Conservation (phyloP, 2,329 filamentous ascomycete species). For the Coniochaeta sp. region DNA sequence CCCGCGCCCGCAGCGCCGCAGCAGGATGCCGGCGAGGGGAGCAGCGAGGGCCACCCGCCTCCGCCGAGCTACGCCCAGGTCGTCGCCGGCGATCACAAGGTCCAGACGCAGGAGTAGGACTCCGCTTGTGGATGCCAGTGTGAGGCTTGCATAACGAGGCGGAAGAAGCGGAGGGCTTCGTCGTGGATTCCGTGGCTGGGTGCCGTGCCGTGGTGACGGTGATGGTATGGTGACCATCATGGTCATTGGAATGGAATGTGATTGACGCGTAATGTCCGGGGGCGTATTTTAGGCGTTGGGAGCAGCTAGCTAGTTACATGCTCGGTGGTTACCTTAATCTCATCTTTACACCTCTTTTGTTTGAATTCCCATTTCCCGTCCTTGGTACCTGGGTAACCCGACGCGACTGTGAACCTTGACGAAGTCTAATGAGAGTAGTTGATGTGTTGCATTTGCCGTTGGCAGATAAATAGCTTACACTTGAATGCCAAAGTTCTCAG, state of each 20-base stretch:
- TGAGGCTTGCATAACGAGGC: background rate
- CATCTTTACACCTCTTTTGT: background rate
- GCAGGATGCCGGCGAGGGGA: conserved; percentile 17
- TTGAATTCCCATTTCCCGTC: conserved; percentile 4
- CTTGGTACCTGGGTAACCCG: background rate
- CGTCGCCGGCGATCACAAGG: conserved; percentile 83
- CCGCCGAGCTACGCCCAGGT: conserved; percentile 89
- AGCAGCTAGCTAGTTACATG: background rate
- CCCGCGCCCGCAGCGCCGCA: conserved; percentile 10
- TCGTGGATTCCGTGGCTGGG: conserved; percentile 11
- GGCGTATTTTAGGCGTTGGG: background rate
- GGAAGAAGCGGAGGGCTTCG: conserved; percentile 6
- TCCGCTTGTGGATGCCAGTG: conserved; percentile 2
- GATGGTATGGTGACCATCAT: background rate
- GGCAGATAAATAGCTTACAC: too few relatives aligned
- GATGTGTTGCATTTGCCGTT: background rate
- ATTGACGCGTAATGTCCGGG: background rate
- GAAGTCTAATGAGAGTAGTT: background rate
- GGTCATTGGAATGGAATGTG: background rate
- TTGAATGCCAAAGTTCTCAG: too few relatives aligned
- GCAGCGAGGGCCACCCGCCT: conserved; percentile 35
- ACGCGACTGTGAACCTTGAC: background rate
- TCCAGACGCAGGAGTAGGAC: conserved; percentile 59
- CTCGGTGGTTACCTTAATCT: background rate
- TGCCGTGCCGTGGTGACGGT: background rate